Evolutionary conservation across 2,329 filamentous ascomycete species (phyloP).

Genomic region (Penicillium brevicompactum): DNA sequence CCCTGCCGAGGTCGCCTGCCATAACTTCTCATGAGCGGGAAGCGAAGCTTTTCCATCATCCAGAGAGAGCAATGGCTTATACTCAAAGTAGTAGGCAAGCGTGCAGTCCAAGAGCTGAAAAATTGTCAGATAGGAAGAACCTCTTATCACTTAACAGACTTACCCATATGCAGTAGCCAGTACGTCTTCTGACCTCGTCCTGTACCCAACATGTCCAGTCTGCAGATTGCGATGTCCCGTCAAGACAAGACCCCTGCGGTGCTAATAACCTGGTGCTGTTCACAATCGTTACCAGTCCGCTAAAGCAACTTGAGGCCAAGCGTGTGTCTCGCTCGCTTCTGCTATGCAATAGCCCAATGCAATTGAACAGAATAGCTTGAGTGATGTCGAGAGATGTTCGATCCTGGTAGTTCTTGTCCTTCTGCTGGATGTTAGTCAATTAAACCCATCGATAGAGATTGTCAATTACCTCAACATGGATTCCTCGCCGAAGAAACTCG

Average conservation of each 20-base stretch:
- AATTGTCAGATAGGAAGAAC: background rate
- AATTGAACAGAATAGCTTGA: slow-evolving; percentile 36
- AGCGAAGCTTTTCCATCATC: slow-evolving; percentile 44
- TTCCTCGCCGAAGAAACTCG: slow-evolving; percentile 45
- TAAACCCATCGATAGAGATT: background rate
- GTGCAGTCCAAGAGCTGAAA: slow-evolving; percentile 46
- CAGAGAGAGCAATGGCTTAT: slow-evolving; percentile 38
- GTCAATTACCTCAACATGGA: slow-evolving; percentile 36
- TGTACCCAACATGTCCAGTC: slow-evolving; percentile 42
- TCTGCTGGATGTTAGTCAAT: slow-evolving; percentile 21
- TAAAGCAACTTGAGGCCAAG: slow-evolving; percentile 29
- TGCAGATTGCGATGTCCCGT: slow-evolving; percentile 12
- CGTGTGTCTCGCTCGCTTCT: slow-evolving; percentile 25
- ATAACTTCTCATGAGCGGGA: slow-evolving; percentile 45
- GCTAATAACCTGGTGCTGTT: slow-evolving; percentile 25
- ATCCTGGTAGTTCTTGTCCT: slow-evolving; percentile 23
- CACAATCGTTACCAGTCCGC: slow-evolving; percentile 30
- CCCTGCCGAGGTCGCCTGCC: slow-evolving; percentile 40
- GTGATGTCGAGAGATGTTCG: slow-evolving; percentile 29
- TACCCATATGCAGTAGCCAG: slow-evolving; percentile 49
- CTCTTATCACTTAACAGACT: slow-evolving; percentile 3
- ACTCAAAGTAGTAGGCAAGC: slow-evolving; percentile 41
- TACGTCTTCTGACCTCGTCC: slow-evolving; percentile 40
- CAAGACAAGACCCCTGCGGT: slow-evolving; percentile 6
- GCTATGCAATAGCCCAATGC: slow-evolving; percentile 35